A percentile compares a stretch with the other conserved stretches of the same genome.
These are phyloP conservation scores for Hydnomerulius pinastri DNA, from an alignment of 768 basidiomycete species.

Conservation along the genomic window DNA sequence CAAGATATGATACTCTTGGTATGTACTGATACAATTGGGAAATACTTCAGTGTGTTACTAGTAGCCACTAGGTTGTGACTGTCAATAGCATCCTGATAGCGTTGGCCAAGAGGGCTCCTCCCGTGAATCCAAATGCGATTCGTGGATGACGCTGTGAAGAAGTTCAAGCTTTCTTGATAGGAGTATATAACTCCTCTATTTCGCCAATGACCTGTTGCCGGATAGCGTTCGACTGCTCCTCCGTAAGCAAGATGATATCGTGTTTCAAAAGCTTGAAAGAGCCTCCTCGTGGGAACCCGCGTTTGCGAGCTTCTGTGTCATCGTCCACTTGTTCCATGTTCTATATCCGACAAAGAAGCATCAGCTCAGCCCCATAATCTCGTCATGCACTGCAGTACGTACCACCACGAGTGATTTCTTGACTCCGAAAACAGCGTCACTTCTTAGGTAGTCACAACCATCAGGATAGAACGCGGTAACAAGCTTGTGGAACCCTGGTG, in stretches of 20 bases:
- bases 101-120: too few species aligned
- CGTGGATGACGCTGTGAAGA: too few species aligned
- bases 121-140: too few species aligned
- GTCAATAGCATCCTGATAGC: too few species aligned
- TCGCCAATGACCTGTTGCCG: slow-evolving; percentile 20
- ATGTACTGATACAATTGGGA: too few species aligned
- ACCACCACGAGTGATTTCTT: slow-evolving; percentile 79
- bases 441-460: slow-evolving; percentile 63
- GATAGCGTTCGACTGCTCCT: slow-evolving; percentile 39
- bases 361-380: neutral
- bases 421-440: slow-evolving; percentile 82
- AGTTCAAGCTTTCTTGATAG: slow-evolving; percentile 2
- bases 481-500: slow-evolving; percentile 72
- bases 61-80: too few species aligned
- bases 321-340: slow-evolving; percentile 56
- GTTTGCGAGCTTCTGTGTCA: slow-evolving; percentile 51
- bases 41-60: too few species aligned
- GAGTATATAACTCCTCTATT: slow-evolving; percentile 3
- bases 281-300: slow-evolving; percentile 45
- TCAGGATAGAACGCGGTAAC: slow-evolving; percentile 75
- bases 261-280: slow-evolving; percentile 49
- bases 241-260: slow-evolving; percentile 48
- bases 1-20: too few species aligned
- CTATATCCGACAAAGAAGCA: slow-evolving; percentile 33
- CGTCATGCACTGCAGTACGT: slow-evolving; percentile 25